A percentile compares a stretch with the other conserved stretches of the same genome.
Evolutionary conservation across 352 stramenopile species (phyloP).

Genomic region (Blastocystis hominis): DNA sequence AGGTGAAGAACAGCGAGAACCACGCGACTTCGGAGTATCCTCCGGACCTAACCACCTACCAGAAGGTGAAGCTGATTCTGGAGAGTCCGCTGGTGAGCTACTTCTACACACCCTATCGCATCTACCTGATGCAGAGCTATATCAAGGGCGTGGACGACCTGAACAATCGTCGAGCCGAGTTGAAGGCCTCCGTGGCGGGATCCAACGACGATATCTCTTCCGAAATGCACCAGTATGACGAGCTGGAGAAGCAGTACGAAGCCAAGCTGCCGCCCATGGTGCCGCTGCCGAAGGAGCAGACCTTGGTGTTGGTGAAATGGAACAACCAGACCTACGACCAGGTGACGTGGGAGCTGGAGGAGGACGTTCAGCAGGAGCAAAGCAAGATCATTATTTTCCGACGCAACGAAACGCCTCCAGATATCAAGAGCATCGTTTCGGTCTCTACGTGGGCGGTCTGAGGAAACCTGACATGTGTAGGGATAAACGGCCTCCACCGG

Average conservation of each 20-base stretch:
- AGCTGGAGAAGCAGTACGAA: conserved; percentile 62
- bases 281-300: not conserved
- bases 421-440: conserved; percentile 14
- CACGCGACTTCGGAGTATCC: not conserved
- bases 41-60: not conserved
- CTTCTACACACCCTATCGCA: conserved; percentile 44
- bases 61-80: conserved; percentile 37
- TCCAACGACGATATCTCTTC: not conserved
- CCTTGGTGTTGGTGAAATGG: conserved; percentile 72
- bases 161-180: not conserved
- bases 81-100: conserved; percentile 25
- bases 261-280: conserved; percentile 62
- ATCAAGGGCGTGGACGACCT: conserved; percentile 9
- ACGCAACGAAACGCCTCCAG: conserved; percentile 19
- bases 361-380: conserved; percentile 74
- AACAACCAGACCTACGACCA: conserved; percentile 78
- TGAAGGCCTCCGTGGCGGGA: not conserved
- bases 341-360: conserved; percentile 77
- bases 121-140: conserved; percentile 37
- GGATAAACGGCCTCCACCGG: conserved; percentile 29
- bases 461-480: not conserved
- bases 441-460: not conserved
- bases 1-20: conserved; percentile 21
- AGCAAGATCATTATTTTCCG: conserved; percentile 62
- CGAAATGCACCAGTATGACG: not conserved